Conservation (phyloP, 768 basidiomycete species). For the Russula sp. region DNA sequence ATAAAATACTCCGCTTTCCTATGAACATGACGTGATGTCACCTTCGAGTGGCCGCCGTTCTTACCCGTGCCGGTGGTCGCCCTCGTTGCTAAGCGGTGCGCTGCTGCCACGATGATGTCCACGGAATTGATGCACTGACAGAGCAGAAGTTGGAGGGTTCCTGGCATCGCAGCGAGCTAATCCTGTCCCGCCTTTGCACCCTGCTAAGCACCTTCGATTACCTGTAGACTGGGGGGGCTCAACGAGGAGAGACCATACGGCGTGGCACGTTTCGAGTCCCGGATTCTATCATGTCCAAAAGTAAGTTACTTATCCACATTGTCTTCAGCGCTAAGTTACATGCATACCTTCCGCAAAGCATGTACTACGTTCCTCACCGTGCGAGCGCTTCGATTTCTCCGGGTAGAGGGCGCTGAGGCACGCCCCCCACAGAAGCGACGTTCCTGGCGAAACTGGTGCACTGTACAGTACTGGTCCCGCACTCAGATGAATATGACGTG, state of each 20-base stretch:
- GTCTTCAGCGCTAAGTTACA: neutral
- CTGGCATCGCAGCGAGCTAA: constrained; percentile 33
- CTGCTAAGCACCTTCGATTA: neutral
- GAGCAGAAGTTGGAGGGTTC: constrained; percentile 57
- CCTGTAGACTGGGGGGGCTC: neutral
- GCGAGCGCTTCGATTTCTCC: constrained; percentile 66
- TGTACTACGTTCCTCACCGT: constrained; percentile 56
- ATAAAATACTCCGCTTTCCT: neutral
- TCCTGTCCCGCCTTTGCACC: neutral
- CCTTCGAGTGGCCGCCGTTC: neutral
- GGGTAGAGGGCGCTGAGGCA: constrained; percentile 55
- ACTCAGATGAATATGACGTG: too few species aligned
- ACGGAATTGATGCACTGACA: constrained; percentile 10
- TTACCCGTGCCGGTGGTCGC: too few species aligned
- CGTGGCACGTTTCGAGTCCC: constrained; percentile 54
- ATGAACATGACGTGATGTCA: neutral
- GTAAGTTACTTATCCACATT: constrained; percentile 35
- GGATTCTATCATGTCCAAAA: constrained; percentile 47
- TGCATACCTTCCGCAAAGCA: constrained; percentile 72
- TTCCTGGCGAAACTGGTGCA: too few species aligned
- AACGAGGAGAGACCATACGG: constrained; percentile 47
- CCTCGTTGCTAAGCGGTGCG: neutral
- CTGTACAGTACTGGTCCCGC: too few species aligned
- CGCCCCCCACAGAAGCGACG: too few species aligned
- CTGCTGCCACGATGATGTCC: constrained; percentile 7